Conservation (phyloP, 257 asterid genomes). For the Capsicum baccatum region DNA sequence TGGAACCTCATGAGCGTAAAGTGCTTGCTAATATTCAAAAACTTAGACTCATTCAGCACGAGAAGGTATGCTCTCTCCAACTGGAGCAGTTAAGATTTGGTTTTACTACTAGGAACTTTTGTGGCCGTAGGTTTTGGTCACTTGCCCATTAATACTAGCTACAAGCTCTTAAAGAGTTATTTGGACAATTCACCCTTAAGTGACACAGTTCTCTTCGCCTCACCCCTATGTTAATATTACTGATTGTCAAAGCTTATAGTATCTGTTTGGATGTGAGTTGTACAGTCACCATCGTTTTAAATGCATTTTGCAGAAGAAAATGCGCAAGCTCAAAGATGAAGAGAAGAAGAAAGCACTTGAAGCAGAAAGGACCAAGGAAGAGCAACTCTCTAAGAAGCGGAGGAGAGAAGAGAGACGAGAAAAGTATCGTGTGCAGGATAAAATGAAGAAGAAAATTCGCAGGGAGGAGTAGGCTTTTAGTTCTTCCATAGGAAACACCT, state of each 20-base stretch:
- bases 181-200: background rate
- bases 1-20: conserved; percentile 78
- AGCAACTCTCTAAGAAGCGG: conserved; percentile 74
- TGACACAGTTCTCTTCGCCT: background rate
- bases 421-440: conserved; percentile 75
- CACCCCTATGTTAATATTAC: background rate
- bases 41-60: conserved; percentile 61
- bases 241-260: background rate
- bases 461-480: conserved; percentile 31
- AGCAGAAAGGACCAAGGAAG: conserved; percentile 73
- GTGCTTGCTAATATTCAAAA: conserved; percentile 74
- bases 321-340: conserved; percentile 65
- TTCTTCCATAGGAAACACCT: background rate
- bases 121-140: background rate
- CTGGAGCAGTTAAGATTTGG: background rate
- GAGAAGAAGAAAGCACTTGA: conserved; percentile 65
- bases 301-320: conserved; percentile 53
- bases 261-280: background rate
- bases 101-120: background rate
- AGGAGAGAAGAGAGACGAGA: conserved; percentile 85
- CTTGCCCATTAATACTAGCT: background rate
- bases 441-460: conserved; percentile 71
- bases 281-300: background rate
- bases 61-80: conserved; percentile 55
- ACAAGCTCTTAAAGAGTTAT: background rate